Base-by-base conservation (phyloP, 2,329 filamentous ascomycete species). In the Colletotrichum sp. region DNA sequence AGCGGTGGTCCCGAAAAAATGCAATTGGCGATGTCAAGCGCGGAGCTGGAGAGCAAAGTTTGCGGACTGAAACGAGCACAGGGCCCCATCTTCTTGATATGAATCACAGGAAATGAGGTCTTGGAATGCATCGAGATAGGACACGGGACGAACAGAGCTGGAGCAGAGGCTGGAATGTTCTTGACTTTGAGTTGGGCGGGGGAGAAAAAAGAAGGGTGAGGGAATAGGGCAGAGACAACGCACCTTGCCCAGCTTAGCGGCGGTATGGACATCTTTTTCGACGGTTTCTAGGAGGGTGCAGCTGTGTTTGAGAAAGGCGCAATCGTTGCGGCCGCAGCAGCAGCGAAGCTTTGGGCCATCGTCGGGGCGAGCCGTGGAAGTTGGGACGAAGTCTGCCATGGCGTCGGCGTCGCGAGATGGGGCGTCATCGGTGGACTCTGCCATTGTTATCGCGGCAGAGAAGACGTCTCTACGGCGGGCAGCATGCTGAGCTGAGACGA, bases 161-260 rank as follows among this genome's bases (percentile, higher is more conserved):
- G 70, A 12, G 60, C 60, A 15, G 36, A 26, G 59, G 65, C 39
- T 57, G 75, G 67, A 76, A 77, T 77, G 72, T 74, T 76, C 70
- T 26, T 30, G 36, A 59, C 32, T 64, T 43, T 24, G 34, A 59
- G n/a, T 64, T n/a, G n/a, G 61, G 34, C 21, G 34, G 34, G 34
- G 61, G 60, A 52, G 43, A 52, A 52, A 59, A 28, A 63, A 55
- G 34, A 18, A 52, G 26, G 13, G 30, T 34, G 36, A 64, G 65
- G 60, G 75, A 70, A 61, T 26, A 76, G 26, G 39, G 60, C 65
- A 73, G 75, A 78, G 69, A 70, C 75, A 78, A 92, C 95, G 83
- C 93, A 98, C 96, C 94, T 98, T 95, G 79, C 97, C 97, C 80
- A 98, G 90, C 83, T 94, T 91, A 65, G 96, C 97, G 55, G 97